Evolutionary conservation across 345 rosid genomes (phyloP).

Genomic region (Angophora floribunda): DNA sequence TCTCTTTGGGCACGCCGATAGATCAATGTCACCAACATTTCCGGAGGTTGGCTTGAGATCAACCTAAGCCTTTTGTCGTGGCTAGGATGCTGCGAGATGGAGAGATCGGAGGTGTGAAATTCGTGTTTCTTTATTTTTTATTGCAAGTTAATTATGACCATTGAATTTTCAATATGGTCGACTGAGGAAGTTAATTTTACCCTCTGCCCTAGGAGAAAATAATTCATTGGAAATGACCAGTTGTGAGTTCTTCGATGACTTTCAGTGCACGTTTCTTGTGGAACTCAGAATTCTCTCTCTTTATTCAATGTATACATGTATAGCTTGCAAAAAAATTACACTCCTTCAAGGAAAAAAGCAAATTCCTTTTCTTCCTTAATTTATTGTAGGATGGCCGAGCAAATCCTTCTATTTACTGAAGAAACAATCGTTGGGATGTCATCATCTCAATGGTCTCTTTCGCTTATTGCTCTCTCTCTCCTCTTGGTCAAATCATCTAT

Average conservation of each 20-base stretch:
- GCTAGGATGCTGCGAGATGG: not conserved
- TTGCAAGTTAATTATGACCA: not conserved
- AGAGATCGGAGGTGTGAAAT: not conserved
- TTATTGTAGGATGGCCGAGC: not conserved
- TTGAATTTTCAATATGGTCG: not conserved
- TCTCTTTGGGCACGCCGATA: not conserved
- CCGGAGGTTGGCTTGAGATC: not conserved
- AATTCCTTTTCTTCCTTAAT: not conserved
- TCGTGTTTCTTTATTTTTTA: accelerated
- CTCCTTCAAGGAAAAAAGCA: not conserved
- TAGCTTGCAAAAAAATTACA: not conserved
- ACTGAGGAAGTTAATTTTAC: not conserved
- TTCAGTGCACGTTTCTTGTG: not conserved
- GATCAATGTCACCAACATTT: not conserved
- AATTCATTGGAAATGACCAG: not conserved
- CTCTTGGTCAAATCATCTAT: not conserved
- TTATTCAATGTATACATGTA: not conserved
- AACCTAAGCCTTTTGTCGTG: not conserved
- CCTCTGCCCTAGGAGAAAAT: not conserved
- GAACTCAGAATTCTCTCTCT: not conserved
- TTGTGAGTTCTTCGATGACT: not conserved
- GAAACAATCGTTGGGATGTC: not conserved
- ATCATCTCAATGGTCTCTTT: not conserved
- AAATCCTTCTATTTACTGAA: not conserved
- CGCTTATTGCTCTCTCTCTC: not conserved